Percentiles rank a stretch among this genome's conserved stretches.
phyloP scores from a whole-genome alignment of 352 stramenopile genomes.

The Globisporangium mamillatum region DNA sequence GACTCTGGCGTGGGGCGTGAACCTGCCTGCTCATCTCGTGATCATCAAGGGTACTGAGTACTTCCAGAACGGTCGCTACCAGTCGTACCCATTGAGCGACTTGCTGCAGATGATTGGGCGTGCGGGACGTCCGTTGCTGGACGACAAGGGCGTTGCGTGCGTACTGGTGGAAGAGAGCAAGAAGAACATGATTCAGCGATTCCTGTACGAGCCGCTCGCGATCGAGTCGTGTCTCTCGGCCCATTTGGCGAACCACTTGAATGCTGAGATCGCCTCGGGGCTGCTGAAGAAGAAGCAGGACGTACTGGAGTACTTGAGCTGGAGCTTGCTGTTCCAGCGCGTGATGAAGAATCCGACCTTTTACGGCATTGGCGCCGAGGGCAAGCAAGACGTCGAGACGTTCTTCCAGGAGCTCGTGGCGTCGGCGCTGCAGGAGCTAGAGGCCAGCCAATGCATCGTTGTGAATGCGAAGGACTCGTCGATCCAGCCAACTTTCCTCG shows the following conservation, averaged over 20 bases:
- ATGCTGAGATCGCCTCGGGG: slow-evolving; percentile 95
- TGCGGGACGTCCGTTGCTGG: slow-evolving; percentile 94
- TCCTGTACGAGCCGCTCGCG: slow-evolving; percentile 97
- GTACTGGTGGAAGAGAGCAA: slow-evolving; percentile 97
- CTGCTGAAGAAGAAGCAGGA: slow-evolving; percentile 87
- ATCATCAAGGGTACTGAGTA: slow-evolving; percentile 99
- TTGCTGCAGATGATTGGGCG: slow-evolving; percentile 99
- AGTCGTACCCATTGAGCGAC: slow-evolving; percentile 98
- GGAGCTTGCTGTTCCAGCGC: slow-evolving; percentile 96
- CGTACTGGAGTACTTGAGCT: slow-evolving; percentile 95
- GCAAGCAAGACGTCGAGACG: slow-evolving; percentile 35
- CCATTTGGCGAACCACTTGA: slow-evolving; percentile 93
- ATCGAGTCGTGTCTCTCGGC: slow-evolving; percentile 94
- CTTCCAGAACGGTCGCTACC: slow-evolving; percentile 93
- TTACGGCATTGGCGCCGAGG: slow-evolving; percentile 85
- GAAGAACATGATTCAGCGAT: slow-evolving; percentile 98
- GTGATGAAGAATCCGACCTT: slow-evolving; percentile 96
- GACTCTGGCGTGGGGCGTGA: slow-evolving; percentile 95
- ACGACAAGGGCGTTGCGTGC: slow-evolving; percentile 94
- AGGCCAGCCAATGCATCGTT: slow-evolving; percentile 84
- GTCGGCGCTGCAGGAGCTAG: slow-evolving; percentile 75
- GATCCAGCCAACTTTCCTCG: slow-evolving; percentile 84
- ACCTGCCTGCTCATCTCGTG: slow-evolving; percentile 97
- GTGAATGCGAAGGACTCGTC: slow-evolving; percentile 34
- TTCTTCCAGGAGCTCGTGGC: slow-evolving; percentile 88